Evolutionary conservation across 2,329 filamentous ascomycete genomes (phyloP), one percentile per base, ranked within the genome.

Genomic region (Aotearoamyces nothofagi): DNA sequence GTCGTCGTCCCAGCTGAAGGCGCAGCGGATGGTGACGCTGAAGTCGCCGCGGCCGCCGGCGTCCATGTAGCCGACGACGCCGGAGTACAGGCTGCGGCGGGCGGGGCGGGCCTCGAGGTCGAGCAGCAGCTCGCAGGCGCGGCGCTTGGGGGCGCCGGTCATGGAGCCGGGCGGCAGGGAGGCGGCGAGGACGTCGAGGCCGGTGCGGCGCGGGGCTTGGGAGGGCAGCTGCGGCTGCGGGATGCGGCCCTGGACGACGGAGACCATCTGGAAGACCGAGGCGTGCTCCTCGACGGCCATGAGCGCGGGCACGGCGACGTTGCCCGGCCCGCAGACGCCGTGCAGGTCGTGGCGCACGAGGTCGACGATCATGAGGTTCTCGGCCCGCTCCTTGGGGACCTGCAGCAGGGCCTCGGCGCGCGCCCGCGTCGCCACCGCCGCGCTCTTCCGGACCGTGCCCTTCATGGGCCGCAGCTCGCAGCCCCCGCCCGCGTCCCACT

Each of bases 351-450:
- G 87, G 0, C 87, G 70, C n/a, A 94, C 90, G 1, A 96, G 63
- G 51, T 96, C 87, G 3, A 93, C 86, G 43, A 96, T 94, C 90
- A 96, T 96, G 14, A 96, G 66, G 46, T 96, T 96, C 57, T 96
- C 87, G 0, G 87, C 87, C 43, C 81, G 75, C 52, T 96, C 90
- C 51, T 96, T 96, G 13, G 80, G 77, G 0, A 81, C 67, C 33
- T 77, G 70, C 9, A 94, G 66, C 22, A 92, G 69, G 15, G 58
- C 56, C 35, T 76, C 71, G 1, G 87, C 86, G 43, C 79, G 66
- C 4, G 63, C 66, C n/a, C 78, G 60, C 0, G 78, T 90, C 20
- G 77, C 49, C 0, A 66, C 71, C 2, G 60, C 61, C 1, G 62
- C 57, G 0, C 66, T 69, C 43, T 92, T 92, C 42, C 75, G 75